Conservation (phyloP, 73 alveolate species). For the Symbiodinium natans region DNA sequence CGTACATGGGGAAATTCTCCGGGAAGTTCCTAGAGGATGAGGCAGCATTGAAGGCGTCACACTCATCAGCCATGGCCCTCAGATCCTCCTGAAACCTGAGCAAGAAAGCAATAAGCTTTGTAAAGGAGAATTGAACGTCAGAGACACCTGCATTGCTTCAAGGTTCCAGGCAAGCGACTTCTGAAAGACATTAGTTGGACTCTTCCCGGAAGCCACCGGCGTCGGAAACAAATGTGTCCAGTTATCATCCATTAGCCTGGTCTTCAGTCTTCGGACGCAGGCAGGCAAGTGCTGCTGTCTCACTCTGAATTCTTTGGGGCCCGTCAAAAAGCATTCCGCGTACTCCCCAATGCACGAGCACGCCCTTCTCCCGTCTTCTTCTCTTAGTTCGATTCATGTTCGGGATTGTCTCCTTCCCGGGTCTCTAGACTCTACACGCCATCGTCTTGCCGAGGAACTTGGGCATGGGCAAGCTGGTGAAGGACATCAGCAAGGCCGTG, state of each 20-base stretch:
- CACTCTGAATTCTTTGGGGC: too few species aligned
- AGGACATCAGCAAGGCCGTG: conserved; percentile 55
- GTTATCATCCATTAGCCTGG: conserved; percentile 21
- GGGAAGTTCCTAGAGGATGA: conserved; percentile 29
- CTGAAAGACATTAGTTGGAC: neutral
- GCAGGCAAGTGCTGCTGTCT: too few species aligned
- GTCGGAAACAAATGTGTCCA: conserved; percentile 66
- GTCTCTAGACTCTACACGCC: too few species aligned
- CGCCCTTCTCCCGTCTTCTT: too few species aligned
- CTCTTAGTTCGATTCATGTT: too few species aligned
- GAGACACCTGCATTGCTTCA: neutral
- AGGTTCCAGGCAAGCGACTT: neutral
- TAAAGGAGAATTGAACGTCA: too few species aligned
- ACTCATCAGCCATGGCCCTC: neutral
- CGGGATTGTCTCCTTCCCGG: too few species aligned
- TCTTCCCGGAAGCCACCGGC: conserved; percentile 10
- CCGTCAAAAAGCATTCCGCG: too few species aligned
- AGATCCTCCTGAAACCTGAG: conserved; percentile 22
- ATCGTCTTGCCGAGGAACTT: too few species aligned
- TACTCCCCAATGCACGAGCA: too few species aligned
- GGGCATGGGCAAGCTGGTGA: conserved; percentile 51
- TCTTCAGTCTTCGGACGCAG: too few species aligned
- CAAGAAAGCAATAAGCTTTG: neutral
- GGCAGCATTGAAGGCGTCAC: conserved; percentile 44
- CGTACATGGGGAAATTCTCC: conserved; percentile 46